These are phyloP conservation scores for Hypoxylon intermedium DNA, from an alignment of 495 filamentous ascomycete genomes.

Conservation along the genomic window DNA sequence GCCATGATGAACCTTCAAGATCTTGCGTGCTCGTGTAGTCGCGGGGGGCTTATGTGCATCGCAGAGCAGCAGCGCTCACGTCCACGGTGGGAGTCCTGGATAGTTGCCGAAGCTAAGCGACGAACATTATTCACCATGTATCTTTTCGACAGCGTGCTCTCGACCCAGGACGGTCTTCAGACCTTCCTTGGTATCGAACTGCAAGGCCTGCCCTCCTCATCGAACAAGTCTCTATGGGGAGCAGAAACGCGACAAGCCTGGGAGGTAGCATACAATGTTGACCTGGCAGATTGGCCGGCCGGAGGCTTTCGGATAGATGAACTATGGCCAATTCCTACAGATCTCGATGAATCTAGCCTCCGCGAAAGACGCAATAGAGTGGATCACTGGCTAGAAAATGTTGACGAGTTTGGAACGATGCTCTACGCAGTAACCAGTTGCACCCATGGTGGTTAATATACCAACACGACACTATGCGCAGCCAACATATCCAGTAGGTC, in stretches of 20 bases:
- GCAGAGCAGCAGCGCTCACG: conserved; percentile 48
- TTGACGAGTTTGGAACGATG: conserved; percentile 60
- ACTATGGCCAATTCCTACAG: conserved; percentile 51
- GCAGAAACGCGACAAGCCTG: conserved; percentile 45
- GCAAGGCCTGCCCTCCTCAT: conserved; percentile 47
- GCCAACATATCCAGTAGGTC: no score
- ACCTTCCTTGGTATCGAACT: conserved; percentile 56
- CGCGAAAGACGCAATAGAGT: conserved; percentile 44
- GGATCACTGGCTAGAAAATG: conserved; percentile 52
- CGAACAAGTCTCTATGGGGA: conserved; percentile 49
- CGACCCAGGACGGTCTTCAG: conserved; percentile 50
- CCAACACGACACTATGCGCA: no score
- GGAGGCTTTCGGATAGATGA: conserved; percentile 52
- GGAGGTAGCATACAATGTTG: conserved; percentile 52
- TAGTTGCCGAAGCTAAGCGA: conserved; percentile 54
- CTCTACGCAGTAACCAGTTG: conserved; percentile 54
- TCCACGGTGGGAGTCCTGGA: conserved; percentile 59
- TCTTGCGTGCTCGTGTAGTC: conserved; percentile 48
- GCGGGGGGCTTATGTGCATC: conserved; percentile 50
- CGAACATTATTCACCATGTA: conserved; percentile 59
- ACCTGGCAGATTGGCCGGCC: conserved; percentile 50
- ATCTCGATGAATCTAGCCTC: conserved; percentile 38
- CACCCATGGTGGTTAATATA: conserved; percentile 46
- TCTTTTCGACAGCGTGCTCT: conserved; percentile 55
- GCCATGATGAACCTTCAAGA: conserved; percentile 57